Evolutionary conservation across 169 alveolate species (phyloP).

Genomic region (Toxoplasma gondii): DNA sequence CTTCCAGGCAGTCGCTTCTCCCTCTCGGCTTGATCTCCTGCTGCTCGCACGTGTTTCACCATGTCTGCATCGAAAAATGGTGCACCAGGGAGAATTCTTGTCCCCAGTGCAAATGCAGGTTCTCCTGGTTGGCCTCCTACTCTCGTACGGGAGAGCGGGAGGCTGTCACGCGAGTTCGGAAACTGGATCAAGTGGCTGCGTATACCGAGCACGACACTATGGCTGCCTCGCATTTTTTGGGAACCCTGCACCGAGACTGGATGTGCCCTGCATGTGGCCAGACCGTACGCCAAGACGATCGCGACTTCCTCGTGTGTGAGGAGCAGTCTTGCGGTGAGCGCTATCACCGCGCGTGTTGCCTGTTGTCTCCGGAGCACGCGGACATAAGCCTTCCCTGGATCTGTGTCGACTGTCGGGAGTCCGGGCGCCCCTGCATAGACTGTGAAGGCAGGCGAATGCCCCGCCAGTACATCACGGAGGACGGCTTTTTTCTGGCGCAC

Average conservation of each 20-base stretch:
- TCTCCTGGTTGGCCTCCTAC: conserved; percentile 41
- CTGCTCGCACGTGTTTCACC: conserved; percentile 39
- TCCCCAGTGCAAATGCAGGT: conserved; percentile 39
- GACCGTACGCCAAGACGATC: neutral
- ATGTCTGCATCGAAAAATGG: conserved; percentile 40
- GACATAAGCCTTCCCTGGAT: neutral
- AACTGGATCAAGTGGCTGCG: neutral
- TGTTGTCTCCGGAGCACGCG: neutral
- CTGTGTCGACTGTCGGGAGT: neutral
- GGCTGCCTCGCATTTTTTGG: neutral
- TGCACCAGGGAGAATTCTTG: conserved; percentile 32
- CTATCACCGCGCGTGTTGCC: neutral
- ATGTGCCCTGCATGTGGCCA: neutral
- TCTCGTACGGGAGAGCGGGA: conserved; percentile 16
- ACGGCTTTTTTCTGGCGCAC: neutral
- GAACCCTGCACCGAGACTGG: neutral
- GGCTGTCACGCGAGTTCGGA: neutral
- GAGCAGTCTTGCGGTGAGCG: neutral
- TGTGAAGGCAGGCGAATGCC: conserved; percentile 8
- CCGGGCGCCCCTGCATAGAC: conserved; percentile 4
- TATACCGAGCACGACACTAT: neutral
- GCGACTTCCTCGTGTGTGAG: neutral
- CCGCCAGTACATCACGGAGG: neutral
- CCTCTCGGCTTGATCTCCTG: conserved; percentile 41
- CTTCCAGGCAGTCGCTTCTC: neutral